Conservation (phyloP, 2,329 filamentous ascomycete genomes). For the Phialophora chinensis region DNA sequence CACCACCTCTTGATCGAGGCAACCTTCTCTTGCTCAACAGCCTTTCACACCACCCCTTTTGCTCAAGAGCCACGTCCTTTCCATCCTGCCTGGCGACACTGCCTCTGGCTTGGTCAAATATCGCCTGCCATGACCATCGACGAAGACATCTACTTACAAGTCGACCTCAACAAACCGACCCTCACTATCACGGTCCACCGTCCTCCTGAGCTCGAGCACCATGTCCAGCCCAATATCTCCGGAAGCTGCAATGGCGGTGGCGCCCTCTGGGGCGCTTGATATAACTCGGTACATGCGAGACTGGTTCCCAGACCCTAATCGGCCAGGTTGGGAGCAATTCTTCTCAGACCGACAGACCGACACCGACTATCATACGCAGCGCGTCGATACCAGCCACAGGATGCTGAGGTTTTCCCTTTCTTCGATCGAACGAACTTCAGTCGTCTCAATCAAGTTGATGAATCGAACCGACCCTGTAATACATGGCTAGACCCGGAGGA, state of each 20-base stretch:
- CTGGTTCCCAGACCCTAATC: neutral
- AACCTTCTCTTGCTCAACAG: no score
- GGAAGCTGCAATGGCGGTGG: neutral
- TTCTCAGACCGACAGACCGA: neutral
- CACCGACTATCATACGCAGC: neutral
- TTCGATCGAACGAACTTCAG: neutral
- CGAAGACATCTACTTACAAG: no score
- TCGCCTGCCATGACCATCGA: no score
- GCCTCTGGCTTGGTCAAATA: no score
- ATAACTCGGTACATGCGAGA: neutral
- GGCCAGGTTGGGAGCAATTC: neutral
- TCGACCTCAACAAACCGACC: no score
- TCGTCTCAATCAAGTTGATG: neutral
- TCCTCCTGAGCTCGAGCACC: no score
- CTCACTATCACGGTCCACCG: no score
- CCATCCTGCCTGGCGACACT: no score
- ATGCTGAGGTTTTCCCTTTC: neutral
- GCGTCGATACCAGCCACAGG: neutral
- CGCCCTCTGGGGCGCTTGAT: neutral
- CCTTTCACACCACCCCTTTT: no score
- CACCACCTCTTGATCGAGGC: no score
- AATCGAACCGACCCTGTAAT: neutral
- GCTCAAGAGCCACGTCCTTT: no score
- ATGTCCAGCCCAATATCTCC: neutral
- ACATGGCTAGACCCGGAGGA: neutral